Conservation (phyloP, 2,329 filamentous ascomycete genomes). For the Monosporascus sp. region DNA sequence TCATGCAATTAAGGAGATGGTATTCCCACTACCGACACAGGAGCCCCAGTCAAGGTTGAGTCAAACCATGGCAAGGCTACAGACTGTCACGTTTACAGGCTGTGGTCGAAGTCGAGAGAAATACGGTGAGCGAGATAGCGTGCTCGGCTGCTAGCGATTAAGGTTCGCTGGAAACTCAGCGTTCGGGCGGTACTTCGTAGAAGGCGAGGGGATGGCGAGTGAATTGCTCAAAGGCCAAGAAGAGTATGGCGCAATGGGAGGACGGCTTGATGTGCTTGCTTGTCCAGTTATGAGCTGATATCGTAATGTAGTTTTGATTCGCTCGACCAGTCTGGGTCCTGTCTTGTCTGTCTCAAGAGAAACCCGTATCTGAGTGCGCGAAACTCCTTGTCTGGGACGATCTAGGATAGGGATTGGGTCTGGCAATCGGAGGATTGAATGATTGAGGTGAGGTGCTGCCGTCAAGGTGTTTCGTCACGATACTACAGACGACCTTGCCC, state of each 20-base stretch:
- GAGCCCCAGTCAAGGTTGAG: not conserved
- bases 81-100: not conserved
- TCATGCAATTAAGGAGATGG: not conserved
- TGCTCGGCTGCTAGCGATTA: not conserved
- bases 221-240: not conserved
- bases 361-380: not conserved
- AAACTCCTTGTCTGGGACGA: too few species aligned
- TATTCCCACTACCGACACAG: not conserved
- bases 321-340: not conserved
- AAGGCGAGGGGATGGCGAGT: not conserved
- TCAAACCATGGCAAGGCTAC: not conserved
- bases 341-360: not conserved
- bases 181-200: not conserved
- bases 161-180: not conserved
- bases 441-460: too few species aligned
- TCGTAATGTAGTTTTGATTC: not conserved
- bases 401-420: too few species aligned
- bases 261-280: not conserved
- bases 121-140: not conserved
- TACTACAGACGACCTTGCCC: too few species aligned
- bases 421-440: too few species aligned
- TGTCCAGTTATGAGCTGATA: not conserved
- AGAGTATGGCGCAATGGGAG: not conserved
- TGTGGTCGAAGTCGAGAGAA: not conserved
- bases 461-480: too few species aligned